These are phyloP conservation scores for Coemansia sp. DNA, from an alignment of 192 early-diverging fungal species.

Conservation along the genomic window DNA sequence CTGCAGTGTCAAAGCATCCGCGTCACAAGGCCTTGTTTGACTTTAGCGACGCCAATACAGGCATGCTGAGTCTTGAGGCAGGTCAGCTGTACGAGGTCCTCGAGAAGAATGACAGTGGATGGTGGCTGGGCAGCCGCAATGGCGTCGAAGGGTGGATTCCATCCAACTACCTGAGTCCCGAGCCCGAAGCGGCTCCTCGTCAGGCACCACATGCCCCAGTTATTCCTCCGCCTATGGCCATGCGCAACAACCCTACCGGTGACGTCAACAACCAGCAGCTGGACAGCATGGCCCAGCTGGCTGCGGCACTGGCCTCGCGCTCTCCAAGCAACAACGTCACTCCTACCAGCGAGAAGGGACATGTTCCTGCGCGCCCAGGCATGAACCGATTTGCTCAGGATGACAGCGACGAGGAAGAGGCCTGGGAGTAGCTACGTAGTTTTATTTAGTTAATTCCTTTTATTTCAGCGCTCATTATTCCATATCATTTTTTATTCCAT, in stretches of 20 bases:
- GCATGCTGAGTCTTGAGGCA: conserved; percentile 66
- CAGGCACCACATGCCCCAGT: conserved; percentile 17
- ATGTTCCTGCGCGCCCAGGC: conserved; percentile 38
- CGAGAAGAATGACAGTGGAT: conserved; percentile 63
- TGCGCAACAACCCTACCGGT: conserved; percentile 22
- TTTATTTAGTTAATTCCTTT: not conserved
- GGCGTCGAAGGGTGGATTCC: conserved; percentile 75
- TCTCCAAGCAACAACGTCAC: conserved; percentile 23
- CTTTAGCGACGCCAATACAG: conserved; percentile 62
- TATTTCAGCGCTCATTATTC: not conserved
- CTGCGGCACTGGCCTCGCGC: conserved; percentile 46
- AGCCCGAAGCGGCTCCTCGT: conserved; percentile 55
- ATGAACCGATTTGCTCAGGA: conserved; percentile 48
- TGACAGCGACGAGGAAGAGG: conserved; percentile 50
- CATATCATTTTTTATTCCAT: not conserved
- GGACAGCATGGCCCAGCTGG: conserved; percentile 50
- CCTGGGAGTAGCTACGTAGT: conserved; percentile 22
- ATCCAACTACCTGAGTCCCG: conserved; percentile 73
- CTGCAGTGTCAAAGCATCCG: conserved; percentile 53
- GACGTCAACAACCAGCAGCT: conserved; percentile 11
- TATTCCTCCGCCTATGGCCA: conserved; percentile 24
- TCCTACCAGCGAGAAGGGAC: conserved; percentile 11
- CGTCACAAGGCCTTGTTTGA: conserved; percentile 68
- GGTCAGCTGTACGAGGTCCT: conserved; percentile 70
- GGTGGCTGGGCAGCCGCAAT: conserved; percentile 57